Evolutionary conservation across 176 grass and related monocot species (phyloP).

Genomic region (Aegilops longissima): DNA sequence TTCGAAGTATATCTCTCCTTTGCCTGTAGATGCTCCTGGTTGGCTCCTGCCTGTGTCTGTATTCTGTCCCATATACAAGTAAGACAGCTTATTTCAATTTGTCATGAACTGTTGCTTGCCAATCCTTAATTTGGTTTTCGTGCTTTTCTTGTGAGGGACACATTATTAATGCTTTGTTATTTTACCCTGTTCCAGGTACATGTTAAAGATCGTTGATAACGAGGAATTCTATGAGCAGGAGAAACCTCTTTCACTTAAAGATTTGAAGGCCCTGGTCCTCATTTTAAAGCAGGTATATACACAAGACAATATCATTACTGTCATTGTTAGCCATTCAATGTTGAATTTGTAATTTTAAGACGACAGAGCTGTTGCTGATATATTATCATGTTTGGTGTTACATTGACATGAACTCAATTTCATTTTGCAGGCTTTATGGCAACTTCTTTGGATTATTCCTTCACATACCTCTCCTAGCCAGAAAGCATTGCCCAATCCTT

Average conservation of each 20-base stretch:
- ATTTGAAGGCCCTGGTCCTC: constrained; percentile 79
- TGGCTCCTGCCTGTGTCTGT: constrained; percentile 94
- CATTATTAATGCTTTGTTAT: constrained; percentile 24
- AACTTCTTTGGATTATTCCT: constrained; percentile 95
- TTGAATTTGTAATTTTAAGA: constrained; percentile 12
- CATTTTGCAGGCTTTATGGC: constrained; percentile 82
- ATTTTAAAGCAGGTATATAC: constrained; percentile 91
- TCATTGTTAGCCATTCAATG: not conserved
- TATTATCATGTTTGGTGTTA: not conserved
- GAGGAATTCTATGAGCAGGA: constrained; percentile 97
- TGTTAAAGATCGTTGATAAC: constrained; percentile 93
- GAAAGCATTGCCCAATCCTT: constrained; percentile 48
- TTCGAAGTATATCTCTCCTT: constrained; percentile 51
- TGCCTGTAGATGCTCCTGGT: constrained; percentile 58
- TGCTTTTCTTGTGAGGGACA: constrained; percentile 14
- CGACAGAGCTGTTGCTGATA: constrained; percentile 6
- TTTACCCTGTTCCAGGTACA: constrained; percentile 61
- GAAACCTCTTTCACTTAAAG: constrained; percentile 84
- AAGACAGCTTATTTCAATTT: constrained; percentile 21
- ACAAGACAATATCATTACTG: not conserved
- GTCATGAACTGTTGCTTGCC: not conserved
- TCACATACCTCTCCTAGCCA: constrained; percentile 49
- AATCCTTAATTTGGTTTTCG: constrained; percentile 16
- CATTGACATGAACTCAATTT: constrained; percentile 7
- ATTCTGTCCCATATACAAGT: constrained; percentile 99